Evolutionary conservation across 805 yeast species (phyloP), one percentile per base, ranked within the genome.

Genomic region (Starmerella geochares): DNA sequence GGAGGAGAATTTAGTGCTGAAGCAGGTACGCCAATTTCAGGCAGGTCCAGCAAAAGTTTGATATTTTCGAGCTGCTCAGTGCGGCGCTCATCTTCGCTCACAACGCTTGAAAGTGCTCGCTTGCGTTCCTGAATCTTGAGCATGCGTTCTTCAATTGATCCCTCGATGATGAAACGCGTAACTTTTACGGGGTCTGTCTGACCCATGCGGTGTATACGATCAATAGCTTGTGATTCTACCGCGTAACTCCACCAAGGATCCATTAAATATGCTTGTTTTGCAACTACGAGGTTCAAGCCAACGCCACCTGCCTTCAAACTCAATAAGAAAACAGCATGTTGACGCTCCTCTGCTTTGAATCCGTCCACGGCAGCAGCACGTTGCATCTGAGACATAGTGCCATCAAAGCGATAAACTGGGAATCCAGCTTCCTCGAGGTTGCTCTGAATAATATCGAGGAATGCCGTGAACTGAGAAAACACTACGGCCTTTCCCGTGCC

Each of bases 241-340:
- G 94, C 85, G 41, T 86, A 94, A 27, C 92, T 84, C 96, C 96
- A 88, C 92, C 95, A 88, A 0, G 96, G 96, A 60, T 88, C 96
- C 86, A 90, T 82, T 76, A 88, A 73, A 58, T 80, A 86, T 2
- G 94, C 96, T 31, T 77, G 73, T 0, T 85, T 81, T 0, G 96
- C 95, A 46, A 81, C 78, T 0, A 95, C 88, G 53, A 88, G 68
- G 61, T 88, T 88, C 54, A 88, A 70, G 0, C 96, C 96, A 11
- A 87, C 95, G 7, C 96, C 96, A 21, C 96, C 96, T 0, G 96
- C 94, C 64, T 86, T 88, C 54, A 87, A 67, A 7, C 94, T 83
- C 17, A 88, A 63, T 20, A 88, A 67, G 10, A 88, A 62, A 1
- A 88, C 74, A 2, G 67, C 61, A 41, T 67, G 67, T 0, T 62